Conservation (phyloP, 1,139 yeast species). For the Yarrowia galli region DNA sequence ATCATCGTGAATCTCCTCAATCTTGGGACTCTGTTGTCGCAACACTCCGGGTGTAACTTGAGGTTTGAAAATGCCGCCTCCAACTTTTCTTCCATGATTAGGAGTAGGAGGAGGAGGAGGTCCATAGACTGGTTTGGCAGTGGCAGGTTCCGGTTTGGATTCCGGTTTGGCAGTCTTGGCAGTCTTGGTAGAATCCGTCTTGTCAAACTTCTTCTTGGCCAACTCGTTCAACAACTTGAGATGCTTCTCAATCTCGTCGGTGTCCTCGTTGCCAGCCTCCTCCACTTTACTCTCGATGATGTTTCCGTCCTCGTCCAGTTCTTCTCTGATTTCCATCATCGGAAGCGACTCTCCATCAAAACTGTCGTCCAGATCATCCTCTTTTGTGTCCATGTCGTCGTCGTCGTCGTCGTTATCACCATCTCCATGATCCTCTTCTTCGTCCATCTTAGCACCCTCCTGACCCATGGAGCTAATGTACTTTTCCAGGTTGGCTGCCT, state of each 20-base stretch:
- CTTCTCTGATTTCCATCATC: slow-evolving; percentile 83
- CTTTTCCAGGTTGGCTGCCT: slow-evolving; percentile 3
- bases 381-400: background rate
- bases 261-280: slow-evolving; percentile 40
- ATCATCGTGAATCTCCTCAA: slow-evolving; percentile 17
- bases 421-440: background rate
- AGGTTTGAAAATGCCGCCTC: slow-evolving; percentile 23
- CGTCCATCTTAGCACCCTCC: background rate
- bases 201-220: slow-evolving; percentile 39
- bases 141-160: background rate
- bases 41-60: slow-evolving; percentile 2
- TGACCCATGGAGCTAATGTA: background rate
- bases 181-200: slow-evolving; percentile 41
- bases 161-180: slow-evolving; percentile 7
- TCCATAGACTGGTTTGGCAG: slow-evolving; percentile 40
- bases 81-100: background rate
- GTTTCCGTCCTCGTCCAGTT: slow-evolving; percentile 80
- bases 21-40: slow-evolving; percentile 21
- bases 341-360: slow-evolving; percentile 53
- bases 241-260: slow-evolving; percentile 35
- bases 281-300: slow-evolving; percentile 53
- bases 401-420: background rate
- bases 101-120: slow-evolving; percentile 22
- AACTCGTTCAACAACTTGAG: slow-evolving; percentile 9
- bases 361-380: background rate